A percentile compares a stretch with the other conserved stretches of the same genome.
Conservation (phyloP, 148 eudicot genomes). For the Camellia japonica region DNA sequence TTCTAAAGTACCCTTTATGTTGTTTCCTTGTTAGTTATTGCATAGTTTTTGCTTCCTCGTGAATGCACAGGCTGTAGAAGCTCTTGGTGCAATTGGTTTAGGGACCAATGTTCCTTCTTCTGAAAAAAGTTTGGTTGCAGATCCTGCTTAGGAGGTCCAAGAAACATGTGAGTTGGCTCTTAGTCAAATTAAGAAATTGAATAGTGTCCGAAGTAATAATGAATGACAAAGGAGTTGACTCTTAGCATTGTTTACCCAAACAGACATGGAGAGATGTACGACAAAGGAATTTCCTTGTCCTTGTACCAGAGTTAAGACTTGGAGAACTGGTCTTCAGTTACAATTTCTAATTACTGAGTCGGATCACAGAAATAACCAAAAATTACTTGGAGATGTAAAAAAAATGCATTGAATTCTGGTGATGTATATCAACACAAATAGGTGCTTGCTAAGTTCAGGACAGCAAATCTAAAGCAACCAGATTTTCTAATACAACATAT, state of each 20-base stretch:
- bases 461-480: no score
- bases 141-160: slow-evolving; percentile 92
- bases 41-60: neutral
- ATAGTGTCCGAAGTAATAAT: slow-evolving; percentile 24
- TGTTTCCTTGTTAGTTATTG: slow-evolving; percentile 4
- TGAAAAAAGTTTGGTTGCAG: slow-evolving; percentile 63
- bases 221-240: slow-evolving; percentile 5
- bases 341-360: no score
- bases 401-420: no score
- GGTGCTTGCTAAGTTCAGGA: no score
- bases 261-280: no score
- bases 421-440: no score
- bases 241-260: neutral
- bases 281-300: no score
- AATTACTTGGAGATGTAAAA: no score
- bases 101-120: slow-evolving; percentile 53
- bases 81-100: slow-evolving; percentile 93
- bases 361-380: no score
- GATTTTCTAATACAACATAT: no score
- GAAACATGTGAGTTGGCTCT: slow-evolving; percentile 96
- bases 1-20: neutral
- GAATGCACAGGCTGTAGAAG: slow-evolving; percentile 80
- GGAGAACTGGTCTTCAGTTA: no score
- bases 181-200: slow-evolving; percentile 72
- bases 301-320: no score